These are phyloP conservation scores for Scheffersomyces stambukii DNA, from an alignment of 1,139 yeast genomes.

Conservation along the genomic window DNA sequence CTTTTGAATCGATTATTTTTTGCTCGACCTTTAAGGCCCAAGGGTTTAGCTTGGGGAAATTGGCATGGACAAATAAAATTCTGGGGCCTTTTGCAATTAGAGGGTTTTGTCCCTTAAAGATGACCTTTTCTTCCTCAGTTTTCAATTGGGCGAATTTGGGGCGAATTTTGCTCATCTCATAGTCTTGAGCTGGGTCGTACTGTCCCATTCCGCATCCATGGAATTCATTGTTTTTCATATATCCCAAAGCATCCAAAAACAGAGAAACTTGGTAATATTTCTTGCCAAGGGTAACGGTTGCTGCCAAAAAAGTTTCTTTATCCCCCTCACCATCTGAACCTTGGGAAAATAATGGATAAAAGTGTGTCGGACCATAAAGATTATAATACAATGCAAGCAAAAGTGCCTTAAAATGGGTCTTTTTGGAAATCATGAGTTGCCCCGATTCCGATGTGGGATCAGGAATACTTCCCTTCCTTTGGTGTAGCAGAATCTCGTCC, in stretches of 20 bases:
- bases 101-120: slow-evolving; percentile 12
- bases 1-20: slow-evolving; percentile 37
- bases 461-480: slow-evolving; percentile 67
- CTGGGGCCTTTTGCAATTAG: slow-evolving; percentile 29
- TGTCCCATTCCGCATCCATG: slow-evolving; percentile 74
- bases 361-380: slow-evolving; percentile 72
- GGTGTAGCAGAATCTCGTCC: slow-evolving; percentile 54
- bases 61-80: slow-evolving; percentile 59
- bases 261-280: slow-evolving; percentile 66
- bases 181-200: slow-evolving; percentile 62
- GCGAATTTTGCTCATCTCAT: slow-evolving; percentile 13
- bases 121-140: slow-evolving; percentile 7
- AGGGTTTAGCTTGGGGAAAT: slow-evolving; percentile 63
- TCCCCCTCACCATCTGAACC: slow-evolving; percentile 90
- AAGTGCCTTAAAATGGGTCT: slow-evolving; percentile 59
- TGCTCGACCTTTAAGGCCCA: slow-evolving; percentile 41
- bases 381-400: slow-evolving; percentile 74
- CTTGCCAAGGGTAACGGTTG: slow-evolving; percentile 59
- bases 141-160: slow-evolving; percentile 4
- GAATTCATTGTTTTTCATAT: slow-evolving; percentile 41
- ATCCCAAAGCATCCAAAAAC: slow-evolving; percentile 52
- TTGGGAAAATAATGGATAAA: slow-evolving; percentile 80
- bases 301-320: slow-evolving; percentile 83
- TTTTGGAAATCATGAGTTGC: slow-evolving; percentile 67
- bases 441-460: slow-evolving; percentile 84